Evolutionary conservation across 805 yeast species (phyloP).

Genomic region (Saccharomycopsis synnaedendra): DNA sequence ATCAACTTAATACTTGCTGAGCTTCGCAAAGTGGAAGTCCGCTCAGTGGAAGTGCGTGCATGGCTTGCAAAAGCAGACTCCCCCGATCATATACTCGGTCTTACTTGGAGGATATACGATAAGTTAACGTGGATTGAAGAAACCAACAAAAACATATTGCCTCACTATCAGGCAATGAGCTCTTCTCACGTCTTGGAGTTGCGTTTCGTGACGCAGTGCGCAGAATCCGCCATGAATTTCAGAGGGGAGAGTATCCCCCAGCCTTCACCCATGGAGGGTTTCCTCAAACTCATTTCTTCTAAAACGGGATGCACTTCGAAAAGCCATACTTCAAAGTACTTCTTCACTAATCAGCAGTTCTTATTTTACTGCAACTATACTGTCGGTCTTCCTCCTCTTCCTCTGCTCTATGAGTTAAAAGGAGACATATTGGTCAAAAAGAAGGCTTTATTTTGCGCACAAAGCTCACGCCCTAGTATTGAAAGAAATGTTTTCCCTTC

Average conservation of each 20-base stretch:
- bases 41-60: slow-evolving; percentile 17
- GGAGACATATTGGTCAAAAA: neutral
- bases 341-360: slow-evolving; percentile 49
- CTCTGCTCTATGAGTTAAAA: neutral
- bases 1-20: slow-evolving; percentile 2
- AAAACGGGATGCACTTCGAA: slow-evolving; percentile 19
- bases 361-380: slow-evolving; percentile 45
- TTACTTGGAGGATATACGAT: slow-evolving; percentile 60
- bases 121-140: slow-evolving; percentile 60
- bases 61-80: slow-evolving; percentile 21
- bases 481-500: neutral
- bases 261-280: slow-evolving; percentile 78
- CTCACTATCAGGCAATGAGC: slow-evolving; percentile 31
- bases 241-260: slow-evolving; percentile 25
- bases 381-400: slow-evolving; percentile 51
- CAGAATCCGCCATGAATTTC: slow-evolving; percentile 18
- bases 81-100: slow-evolving; percentile 30
- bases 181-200: slow-evolving; percentile 49
- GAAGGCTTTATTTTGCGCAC: too few species aligned
- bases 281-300: slow-evolving; percentile 28
- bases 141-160: slow-evolving; percentile 29
- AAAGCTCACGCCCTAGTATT: too few species aligned
- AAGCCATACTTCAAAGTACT: slow-evolving; percentile 40
- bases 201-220: slow-evolving; percentile 28
- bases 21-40: slow-evolving; percentile 2